Evolutionary conservation across 2,329 filamentous ascomycete genomes (phyloP).

Genomic region (Ceratocystis lukuohia): DNA sequence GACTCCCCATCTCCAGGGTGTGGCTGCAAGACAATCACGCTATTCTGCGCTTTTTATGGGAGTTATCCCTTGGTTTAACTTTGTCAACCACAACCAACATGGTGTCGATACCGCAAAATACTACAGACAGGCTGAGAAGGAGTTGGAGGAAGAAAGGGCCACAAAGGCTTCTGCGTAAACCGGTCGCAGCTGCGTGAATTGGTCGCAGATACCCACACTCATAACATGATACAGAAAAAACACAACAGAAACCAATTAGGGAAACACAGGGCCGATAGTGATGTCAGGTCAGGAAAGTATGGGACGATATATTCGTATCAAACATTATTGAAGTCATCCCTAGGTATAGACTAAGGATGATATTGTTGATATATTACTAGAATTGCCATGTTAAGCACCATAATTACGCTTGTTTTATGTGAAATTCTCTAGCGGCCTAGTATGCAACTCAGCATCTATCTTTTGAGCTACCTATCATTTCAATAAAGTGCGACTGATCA

Average conservation of each 20-base stretch:
- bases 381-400: no score
- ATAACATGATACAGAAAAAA: not conserved
- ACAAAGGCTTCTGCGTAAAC: slow-evolving; percentile 16
- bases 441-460: no score
- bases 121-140: slow-evolving; percentile 86
- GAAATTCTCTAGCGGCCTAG: no score
- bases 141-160: slow-evolving; percentile 62
- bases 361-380: no score
- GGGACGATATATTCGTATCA: not conserved
- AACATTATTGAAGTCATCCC: not conserved
- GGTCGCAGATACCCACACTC: not conserved
- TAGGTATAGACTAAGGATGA: no score
- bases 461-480: no score
- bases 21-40: slow-evolving; percentile 81
- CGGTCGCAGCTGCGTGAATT: slow-evolving; percentile 4
- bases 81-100: slow-evolving; percentile 92
- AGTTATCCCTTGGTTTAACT: slow-evolving; percentile 91
- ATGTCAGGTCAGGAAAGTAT: not conserved
- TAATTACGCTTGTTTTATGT: no score
- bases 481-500: no score
- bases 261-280: not conserved
- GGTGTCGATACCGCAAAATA: slow-evolving; percentile 98
- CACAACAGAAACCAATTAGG: slow-evolving; percentile 8
- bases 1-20: slow-evolving; percentile 82
- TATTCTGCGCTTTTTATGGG: slow-evolving; percentile 77